Percentiles rank a stretch among this genome's conserved stretches.
Conservation (phyloP, 352 stramenopile genomes). For the Stephanocyclus meneghinianus region DNA sequence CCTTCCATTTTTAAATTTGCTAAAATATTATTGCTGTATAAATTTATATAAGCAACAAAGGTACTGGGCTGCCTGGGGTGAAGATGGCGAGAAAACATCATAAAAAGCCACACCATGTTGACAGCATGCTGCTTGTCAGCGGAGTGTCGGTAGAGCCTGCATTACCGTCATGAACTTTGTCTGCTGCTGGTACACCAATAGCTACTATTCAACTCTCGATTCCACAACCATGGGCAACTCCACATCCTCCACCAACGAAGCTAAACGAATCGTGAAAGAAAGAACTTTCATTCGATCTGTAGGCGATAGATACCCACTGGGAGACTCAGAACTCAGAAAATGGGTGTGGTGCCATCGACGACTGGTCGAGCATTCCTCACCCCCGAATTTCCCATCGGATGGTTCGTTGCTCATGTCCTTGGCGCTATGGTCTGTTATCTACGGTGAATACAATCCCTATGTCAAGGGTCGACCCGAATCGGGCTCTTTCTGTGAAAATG, state of each 20-base stretch:
- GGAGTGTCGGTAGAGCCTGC: too few relatives aligned
- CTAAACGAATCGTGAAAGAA: constrained; percentile 21
- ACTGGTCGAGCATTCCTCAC: not conserved
- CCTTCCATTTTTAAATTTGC: too few relatives aligned
- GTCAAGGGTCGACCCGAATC: not conserved
- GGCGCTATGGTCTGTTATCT: constrained; percentile 51
- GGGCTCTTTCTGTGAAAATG: not conserved
- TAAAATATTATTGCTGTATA: too few relatives aligned
- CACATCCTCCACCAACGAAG: constrained; percentile 24
- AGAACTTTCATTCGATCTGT: constrained; percentile 46
- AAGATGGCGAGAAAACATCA: too few relatives aligned
- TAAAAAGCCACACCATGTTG: too few relatives aligned
- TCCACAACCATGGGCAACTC: constrained; percentile 26
- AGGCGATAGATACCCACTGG: constrained; percentile 72
- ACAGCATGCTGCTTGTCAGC: too few relatives aligned
- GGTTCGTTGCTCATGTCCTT: constrained; percentile 49
- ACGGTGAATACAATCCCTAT: constrained; percentile 43
- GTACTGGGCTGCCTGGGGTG: too few relatives aligned
- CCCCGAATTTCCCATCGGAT: not conserved
- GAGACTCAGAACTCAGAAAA: constrained; percentile 68
- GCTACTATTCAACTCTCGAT: not conserved
- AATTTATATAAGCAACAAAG: too few relatives aligned
- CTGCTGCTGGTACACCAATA: not conserved
- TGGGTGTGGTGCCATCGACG: constrained; percentile 61
- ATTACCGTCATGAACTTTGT: too few relatives aligned